phyloP scores from a whole-genome alignment of 2,329 filamentous ascomycete species.

The Fusarium dimerum region DNA sequence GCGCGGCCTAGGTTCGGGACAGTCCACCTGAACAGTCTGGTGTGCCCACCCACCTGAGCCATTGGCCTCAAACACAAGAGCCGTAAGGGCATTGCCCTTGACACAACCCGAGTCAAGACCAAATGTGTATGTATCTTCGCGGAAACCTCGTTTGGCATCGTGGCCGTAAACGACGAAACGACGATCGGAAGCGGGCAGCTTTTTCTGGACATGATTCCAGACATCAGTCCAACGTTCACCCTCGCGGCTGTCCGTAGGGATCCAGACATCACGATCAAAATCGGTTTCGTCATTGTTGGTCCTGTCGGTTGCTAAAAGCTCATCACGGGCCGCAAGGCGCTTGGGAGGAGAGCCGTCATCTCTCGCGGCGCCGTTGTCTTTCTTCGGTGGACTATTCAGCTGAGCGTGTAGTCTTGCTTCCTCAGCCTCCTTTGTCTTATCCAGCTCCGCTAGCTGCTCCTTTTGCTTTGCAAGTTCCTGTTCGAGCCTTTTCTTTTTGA shows the following conservation, averaged over 20 bases:
- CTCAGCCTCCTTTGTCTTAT: conserved; percentile 1
- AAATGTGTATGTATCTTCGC: conserved; percentile 66
- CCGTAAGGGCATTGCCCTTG: conserved; percentile 72
- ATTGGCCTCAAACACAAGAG: conserved; percentile 67
- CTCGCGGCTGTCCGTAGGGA: conserved; percentile 44
- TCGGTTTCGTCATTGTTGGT: conserved; percentile 10
- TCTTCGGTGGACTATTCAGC: neutral
- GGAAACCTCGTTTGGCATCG: conserved; percentile 71
- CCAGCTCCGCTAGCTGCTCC: neutral
- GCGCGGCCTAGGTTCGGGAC: conserved; percentile 29
- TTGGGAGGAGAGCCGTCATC: neutral
- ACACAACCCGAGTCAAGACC: conserved; percentile 86
- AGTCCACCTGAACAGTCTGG: conserved; percentile 43
- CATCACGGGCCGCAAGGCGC: conserved; percentile 9
- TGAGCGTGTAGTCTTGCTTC: neutral
- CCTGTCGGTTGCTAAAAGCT: conserved; percentile 3
- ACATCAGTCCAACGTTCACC: conserved; percentile 69
- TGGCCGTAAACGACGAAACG: conserved; percentile 85
- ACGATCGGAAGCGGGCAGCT: conserved; percentile 35
- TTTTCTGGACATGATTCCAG: conserved; percentile 56
- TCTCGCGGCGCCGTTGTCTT: neutral
- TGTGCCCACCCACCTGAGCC: conserved; percentile 36
- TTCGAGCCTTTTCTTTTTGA: conserved; percentile 11
- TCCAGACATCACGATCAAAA: conserved; percentile 34
- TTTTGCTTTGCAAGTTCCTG: conserved; percentile 1